Conservation (phyloP, 257 asterid genomes). For the Solanum infundibuliforme region DNA sequence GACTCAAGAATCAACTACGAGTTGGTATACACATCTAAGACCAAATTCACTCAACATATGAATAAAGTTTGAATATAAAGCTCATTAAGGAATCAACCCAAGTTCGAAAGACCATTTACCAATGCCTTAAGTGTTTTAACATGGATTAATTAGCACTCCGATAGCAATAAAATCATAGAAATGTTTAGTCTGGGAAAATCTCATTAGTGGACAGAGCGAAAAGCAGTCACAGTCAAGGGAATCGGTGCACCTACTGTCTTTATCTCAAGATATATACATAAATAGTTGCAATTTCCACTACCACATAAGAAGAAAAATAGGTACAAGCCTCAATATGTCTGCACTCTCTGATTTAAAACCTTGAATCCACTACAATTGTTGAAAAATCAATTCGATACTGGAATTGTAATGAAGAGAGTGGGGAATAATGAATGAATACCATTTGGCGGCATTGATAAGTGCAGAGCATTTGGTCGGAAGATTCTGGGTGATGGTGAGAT, state of each 20-base stretch:
- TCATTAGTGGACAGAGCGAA: background rate
- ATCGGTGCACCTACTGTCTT: background rate
- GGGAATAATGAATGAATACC: conserved; percentile 24
- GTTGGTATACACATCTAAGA: background rate
- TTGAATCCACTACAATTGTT: background rate
- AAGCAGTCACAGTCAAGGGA: background rate
- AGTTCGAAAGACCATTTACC: background rate
- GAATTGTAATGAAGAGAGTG: background rate
- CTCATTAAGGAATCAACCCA: background rate
- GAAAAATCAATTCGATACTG: background rate
- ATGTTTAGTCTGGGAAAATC: background rate
- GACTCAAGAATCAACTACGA: background rate
- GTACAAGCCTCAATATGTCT: background rate
- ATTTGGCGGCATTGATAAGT: conserved; percentile 98
- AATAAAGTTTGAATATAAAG: background rate
- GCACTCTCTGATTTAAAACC: background rate
- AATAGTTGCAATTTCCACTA: background rate
- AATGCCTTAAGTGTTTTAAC: background rate
- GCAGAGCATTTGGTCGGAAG: conserved; percentile 84
- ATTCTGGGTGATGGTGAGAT: conserved; percentile 37
- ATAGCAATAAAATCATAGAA: background rate
- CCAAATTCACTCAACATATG: background rate
- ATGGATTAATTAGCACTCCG: background rate
- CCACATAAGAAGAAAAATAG: background rate
- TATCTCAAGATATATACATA: background rate